Evolutionary conservation across 305 asterid species (phyloP).

Genomic region (Fraxinus platypoda): DNA sequence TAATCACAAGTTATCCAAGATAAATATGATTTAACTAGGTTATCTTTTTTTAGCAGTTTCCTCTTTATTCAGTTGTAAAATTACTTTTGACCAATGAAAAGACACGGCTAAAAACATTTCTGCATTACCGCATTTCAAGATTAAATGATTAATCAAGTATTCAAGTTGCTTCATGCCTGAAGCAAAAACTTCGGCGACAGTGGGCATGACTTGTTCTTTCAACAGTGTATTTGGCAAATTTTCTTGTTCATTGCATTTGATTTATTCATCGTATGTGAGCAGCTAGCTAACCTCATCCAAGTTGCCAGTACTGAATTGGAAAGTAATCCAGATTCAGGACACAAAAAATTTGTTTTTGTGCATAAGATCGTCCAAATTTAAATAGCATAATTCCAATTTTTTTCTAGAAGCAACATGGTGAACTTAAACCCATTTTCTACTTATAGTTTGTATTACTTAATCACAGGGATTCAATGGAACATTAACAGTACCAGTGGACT

Average conservation of each 20-base stretch:
- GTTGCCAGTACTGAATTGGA: neutral
- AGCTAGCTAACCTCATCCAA: neutral
- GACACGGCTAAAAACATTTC: neutral
- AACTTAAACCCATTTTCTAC: neutral
- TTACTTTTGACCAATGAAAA: neutral
- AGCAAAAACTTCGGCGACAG: neutral
- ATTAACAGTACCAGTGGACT: conserved; percentile 68
- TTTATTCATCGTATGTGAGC: neutral
- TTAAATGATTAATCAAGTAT: neutral
- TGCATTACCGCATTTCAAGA: neutral
- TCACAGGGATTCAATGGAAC: conserved; percentile 79
- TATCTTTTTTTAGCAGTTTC: neutral
- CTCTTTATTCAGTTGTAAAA: neutral
- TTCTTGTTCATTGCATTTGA: neutral
- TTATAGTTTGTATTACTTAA: neutral
- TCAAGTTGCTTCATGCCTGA: neutral
- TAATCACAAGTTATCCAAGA: neutral
- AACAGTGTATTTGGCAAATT: neutral
- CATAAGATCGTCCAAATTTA: neutral
- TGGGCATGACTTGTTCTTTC: neutral
- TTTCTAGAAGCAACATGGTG: neutral
- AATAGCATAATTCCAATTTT: neutral
- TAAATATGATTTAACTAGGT: neutral
- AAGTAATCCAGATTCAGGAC: neutral
- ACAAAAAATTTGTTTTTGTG: neutral